phyloP scores from a whole-genome alignment of 1,284 basidiomycete genomes.

The Marasmius tenuissimus region DNA sequence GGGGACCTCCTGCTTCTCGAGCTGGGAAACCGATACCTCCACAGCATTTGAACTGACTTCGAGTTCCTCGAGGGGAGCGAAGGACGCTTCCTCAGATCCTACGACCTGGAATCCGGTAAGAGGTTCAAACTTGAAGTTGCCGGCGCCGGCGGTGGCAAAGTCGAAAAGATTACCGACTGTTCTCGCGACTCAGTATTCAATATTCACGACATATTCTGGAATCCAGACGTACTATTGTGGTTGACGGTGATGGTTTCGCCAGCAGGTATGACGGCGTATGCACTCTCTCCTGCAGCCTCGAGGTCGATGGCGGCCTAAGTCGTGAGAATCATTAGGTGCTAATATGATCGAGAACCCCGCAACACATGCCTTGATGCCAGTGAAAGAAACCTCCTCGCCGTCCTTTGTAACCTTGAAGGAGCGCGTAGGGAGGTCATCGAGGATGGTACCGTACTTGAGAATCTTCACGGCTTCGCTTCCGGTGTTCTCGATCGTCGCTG shows the following conservation, averaged over 20 bases:
- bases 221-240: conserved; percentile 31
- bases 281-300: conserved; percentile 29
- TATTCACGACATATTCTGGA: background rate
- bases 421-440: conserved; percentile 43
- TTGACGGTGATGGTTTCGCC: conserved; percentile 37
- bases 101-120: conserved; percentile 31
- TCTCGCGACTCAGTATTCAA: background rate
- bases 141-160: conserved; percentile 32
- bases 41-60: conserved; percentile 24
- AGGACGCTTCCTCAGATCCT: conserved; percentile 15
- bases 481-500: conserved; percentile 37
- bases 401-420: conserved; percentile 44
- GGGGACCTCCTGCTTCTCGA: conserved; percentile 24
- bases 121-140: conserved; percentile 33
- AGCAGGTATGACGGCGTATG: conserved; percentile 38
- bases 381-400: conserved; percentile 37
- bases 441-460: conserved; percentile 42
- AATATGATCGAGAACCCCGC: background rate
- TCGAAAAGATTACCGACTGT: conserved; percentile 35
- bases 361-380: conserved; percentile 37
- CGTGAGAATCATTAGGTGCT: background rate
- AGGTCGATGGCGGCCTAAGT: background rate
- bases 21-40: conserved; percentile 28
- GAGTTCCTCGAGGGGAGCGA: conserved; percentile 22
- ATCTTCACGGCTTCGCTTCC: conserved; percentile 37